phyloP scores from a whole-genome alignment of 2,329 filamentous ascomycete genomes.

The Didymella pinodella region DNA sequence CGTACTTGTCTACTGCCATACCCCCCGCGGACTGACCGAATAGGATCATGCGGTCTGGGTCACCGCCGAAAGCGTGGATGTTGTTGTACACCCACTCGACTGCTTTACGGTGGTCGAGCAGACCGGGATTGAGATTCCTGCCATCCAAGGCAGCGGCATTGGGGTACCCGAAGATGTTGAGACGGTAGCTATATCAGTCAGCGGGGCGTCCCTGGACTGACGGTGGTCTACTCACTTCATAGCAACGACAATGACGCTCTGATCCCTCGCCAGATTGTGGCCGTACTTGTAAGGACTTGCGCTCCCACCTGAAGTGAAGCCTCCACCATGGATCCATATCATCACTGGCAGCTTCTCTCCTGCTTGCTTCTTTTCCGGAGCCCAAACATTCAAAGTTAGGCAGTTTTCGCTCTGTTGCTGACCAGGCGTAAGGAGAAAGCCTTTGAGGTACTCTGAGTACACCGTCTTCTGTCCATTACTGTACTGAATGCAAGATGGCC shows the following conservation, averaged over 20 bases:
- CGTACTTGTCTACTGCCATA: neutral
- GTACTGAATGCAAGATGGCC: neutral
- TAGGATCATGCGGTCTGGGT: neutral
- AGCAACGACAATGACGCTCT: neutral
- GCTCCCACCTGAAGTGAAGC: neutral
- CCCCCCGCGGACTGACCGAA: neutral
- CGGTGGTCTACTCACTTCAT: neutral
- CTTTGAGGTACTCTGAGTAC: neutral
- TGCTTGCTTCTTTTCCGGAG: neutral
- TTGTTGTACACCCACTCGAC: slow-evolving; percentile 52
- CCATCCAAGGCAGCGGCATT: slow-evolving; percentile 23
- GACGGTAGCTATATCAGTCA: neutral
- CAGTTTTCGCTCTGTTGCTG: neutral
- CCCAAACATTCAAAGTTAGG: neutral
- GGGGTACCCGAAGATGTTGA: neutral
- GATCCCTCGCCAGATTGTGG: neutral
- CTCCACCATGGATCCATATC: neutral
- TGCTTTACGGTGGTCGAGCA: slow-evolving; percentile 49
- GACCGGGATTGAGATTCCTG: slow-evolving; percentile 44
- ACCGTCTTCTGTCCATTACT: neutral
- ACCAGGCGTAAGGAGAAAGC: neutral
- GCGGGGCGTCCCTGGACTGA: too few species aligned
- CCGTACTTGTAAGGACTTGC: neutral
- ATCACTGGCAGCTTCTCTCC: neutral
- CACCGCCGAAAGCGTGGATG: slow-evolving; percentile 38